These are phyloP conservation scores for Naegleria fowleri DNA, from an alignment of 208 protist species.

Conservation along the genomic window DNA sequence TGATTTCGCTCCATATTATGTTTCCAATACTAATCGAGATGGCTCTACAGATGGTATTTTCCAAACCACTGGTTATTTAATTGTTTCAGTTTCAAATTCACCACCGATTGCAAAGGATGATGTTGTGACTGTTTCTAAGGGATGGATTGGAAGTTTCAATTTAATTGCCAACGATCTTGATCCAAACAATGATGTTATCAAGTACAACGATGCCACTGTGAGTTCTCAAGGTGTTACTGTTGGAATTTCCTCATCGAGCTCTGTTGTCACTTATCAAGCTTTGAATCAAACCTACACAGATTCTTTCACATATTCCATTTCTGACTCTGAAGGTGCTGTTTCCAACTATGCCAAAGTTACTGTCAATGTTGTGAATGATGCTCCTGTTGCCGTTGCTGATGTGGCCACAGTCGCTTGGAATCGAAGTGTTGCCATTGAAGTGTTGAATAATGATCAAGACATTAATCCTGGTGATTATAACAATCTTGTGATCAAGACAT, in stretches of 20 bases:
- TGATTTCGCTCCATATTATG: neutral
- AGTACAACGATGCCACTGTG: no score
- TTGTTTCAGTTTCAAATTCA: neutral
- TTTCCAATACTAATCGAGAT: neutral
- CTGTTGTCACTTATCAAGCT: neutral
- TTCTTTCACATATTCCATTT: neutral
- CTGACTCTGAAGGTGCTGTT: neutral
- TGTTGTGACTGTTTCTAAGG: neutral
- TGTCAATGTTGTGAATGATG: neutral
- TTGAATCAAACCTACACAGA: neutral
- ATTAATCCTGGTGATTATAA: neutral
- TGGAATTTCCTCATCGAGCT: neutral
- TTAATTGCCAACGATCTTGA: neutral
- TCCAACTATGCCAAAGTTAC: neutral
- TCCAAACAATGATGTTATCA: neutral
- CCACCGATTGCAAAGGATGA: neutral
- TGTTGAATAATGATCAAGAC: constrained; percentile 2
- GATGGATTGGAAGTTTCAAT: neutral
- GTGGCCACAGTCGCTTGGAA: neutral
- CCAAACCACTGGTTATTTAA: neutral
- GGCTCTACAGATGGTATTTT: neutral
- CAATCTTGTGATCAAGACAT: neutral
- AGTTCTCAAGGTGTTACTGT: neutral
- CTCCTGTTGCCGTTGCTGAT: constrained; percentile 6
- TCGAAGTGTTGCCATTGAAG: neutral